These are phyloP conservation scores for Metarhizium guizhouense DNA, from an alignment of 2,329 filamentous ascomycete genomes.

Conservation along the genomic window DNA sequence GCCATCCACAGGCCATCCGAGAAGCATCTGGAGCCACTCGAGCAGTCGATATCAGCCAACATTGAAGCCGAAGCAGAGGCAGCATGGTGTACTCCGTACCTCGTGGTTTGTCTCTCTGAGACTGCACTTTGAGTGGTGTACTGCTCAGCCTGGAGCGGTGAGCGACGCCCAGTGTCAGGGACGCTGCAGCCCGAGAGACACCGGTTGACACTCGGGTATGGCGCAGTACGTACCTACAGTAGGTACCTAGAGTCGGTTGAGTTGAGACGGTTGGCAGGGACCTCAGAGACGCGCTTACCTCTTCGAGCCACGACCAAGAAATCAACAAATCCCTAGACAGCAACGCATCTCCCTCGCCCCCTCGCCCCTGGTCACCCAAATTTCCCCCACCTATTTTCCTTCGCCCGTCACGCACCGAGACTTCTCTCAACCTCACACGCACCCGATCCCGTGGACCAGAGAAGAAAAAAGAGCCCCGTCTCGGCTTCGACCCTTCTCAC, in stretches of 20 bases:
- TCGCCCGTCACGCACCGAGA: constrained; percentile 15
- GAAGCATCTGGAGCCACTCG: not conserved
- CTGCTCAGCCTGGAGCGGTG: constrained; percentile 3
- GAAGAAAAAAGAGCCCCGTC: constrained; percentile 8
- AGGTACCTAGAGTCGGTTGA: no score
- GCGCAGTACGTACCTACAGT: not conserved
- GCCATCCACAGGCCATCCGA: not conserved
- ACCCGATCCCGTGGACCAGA: constrained; percentile 9
- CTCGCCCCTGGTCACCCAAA: constrained; percentile 29
- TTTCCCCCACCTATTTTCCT: constrained; percentile 39
- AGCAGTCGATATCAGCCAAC: not conserved
- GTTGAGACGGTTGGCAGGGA: not conserved
- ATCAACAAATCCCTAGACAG: constrained; percentile 30
- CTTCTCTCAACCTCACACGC: constrained; percentile 16
- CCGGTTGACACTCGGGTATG: not conserved
- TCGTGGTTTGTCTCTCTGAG: no score
- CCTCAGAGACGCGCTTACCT: constrained; percentile 22
- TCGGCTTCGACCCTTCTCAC: constrained; percentile 15
- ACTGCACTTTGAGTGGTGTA: not conserved
- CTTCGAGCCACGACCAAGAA: constrained; percentile 23
- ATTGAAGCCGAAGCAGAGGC: no score
- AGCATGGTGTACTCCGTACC: no score
- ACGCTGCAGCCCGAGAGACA: not conserved
- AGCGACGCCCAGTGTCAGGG: not conserved
- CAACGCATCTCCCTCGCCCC: constrained; percentile 14